Evolutionary conservation across 129 eudicot species (phyloP), one percentile per base, ranked within the genome.

Genomic region (Helianthus tuberosus): DNA sequence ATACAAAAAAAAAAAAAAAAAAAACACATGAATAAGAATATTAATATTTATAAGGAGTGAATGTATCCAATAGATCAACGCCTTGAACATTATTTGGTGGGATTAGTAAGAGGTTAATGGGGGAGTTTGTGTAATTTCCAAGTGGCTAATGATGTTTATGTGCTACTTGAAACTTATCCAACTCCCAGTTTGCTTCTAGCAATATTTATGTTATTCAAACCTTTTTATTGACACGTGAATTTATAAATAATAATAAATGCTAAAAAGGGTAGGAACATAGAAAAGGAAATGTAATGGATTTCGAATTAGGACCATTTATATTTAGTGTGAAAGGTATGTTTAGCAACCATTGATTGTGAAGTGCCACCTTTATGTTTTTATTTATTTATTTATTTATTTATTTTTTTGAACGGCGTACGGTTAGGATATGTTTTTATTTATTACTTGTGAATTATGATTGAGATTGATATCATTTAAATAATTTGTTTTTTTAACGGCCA

Each of bases 121-220:
- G 75, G 17, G 51, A 20, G 32, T 54, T 36, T n/a, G 52, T 53
- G 66, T 71, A 23, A 39, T 57, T 72, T 41, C 54, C 57, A 23
- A 43, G 43, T 72, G 66, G 67, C 67, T 55, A 72, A 57, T 57
- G 44, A 25, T 72, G 68, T 23, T 41, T 57, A 58, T 41, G 9
- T 29, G 9, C 10, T 69, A 52, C 16, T n/a, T 69, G 64, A 12
- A 16, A 25, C 75, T 16, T 41, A 72, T 23, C 54, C 55, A 55
- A 29, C 8, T 6, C 54, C 53, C 52, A 43, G 53, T 70, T 35
- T 38, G 4, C 64, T 55, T 11, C 52, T 16, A 11, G 41, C 58
- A n/a, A n/a, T n/a, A n/a, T n/a, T n/a, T n/a, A n/a, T n/a, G n/a
- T n/a, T n/a, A n/a, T n/a, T n/a, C n/a, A 52, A 52, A 52, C 25